These are phyloP conservation scores for Backusella westeae DNA, from an alignment of 192 early-diverging fungal genomes.

Conservation along the genomic window DNA sequence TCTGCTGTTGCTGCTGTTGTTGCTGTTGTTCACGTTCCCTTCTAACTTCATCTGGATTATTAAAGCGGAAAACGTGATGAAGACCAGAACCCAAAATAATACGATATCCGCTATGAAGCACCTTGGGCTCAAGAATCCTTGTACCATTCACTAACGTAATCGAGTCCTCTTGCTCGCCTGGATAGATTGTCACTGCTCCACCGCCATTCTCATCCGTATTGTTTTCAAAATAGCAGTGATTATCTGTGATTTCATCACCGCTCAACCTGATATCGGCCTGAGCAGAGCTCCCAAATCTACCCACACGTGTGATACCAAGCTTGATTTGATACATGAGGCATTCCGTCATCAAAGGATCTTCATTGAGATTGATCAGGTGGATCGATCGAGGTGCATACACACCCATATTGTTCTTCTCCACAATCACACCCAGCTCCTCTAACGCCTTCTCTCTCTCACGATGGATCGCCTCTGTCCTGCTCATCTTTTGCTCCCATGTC, in stretches of 20 bases:
- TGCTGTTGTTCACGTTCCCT: conserved; percentile 48
- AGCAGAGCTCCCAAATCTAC: conserved; percentile 31
- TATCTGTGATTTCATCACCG: conserved; percentile 43
- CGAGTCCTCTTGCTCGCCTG: conserved; percentile 37
- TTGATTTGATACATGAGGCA: conserved; percentile 76
- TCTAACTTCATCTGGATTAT: conserved; percentile 79
- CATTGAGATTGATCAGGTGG: conserved; percentile 77
- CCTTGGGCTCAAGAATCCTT: conserved; percentile 52
- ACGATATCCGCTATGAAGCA: conserved; percentile 69
- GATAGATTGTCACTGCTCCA: conserved; percentile 59
- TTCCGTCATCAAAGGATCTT: conserved; percentile 77
- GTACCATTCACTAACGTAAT: conserved; percentile 79
- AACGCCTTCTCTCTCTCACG: conserved; percentile 57
- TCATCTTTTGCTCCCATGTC: conserved; percentile 75
- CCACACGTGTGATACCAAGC: conserved; percentile 61
- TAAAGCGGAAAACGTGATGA: conserved; percentile 82
- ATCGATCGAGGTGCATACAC: conserved; percentile 63
- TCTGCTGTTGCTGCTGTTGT: background rate
- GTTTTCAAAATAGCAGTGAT: conserved; percentile 72
- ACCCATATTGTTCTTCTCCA: conserved; percentile 60
- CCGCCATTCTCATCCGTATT: background rate
- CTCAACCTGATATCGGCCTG: conserved; percentile 47
- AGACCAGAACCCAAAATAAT: conserved; percentile 67
- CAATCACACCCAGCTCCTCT: conserved; percentile 62
- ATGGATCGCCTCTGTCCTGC: conserved; percentile 59